Conservation (phyloP, 805 yeast genomes). For the Saccharomycopsis amapae region DNA sequence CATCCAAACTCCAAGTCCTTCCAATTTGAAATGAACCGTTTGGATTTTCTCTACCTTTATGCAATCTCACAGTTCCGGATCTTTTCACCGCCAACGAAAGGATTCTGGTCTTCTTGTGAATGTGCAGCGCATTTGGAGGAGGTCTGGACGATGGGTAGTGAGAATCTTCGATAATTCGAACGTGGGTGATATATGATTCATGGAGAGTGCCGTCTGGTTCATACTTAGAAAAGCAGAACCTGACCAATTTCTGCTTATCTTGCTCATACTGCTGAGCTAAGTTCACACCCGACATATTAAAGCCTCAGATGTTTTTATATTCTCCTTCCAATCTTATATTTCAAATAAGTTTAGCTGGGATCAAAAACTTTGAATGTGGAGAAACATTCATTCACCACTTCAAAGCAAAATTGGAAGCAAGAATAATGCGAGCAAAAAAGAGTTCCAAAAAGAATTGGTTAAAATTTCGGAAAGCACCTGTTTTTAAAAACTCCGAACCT, state of each 20-base stretch:
- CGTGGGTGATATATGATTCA: conserved; percentile 69
- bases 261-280: conserved; percentile 52
- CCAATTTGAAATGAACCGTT: conserved; percentile 82
- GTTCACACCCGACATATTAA: conserved; percentile 2
- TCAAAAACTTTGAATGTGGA: no score
- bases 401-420: no score
- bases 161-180: conserved; percentile 66
- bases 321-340: no score
- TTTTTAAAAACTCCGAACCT: no score
- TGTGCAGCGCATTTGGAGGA: conserved; percentile 41
- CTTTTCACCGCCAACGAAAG: conserved; percentile 51
- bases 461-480: no score
- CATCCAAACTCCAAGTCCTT: conserved; percentile 83
- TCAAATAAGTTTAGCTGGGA: no score
- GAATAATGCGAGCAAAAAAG: no score
- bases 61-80: conserved; percentile 63
- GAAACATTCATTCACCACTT: no score
- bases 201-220: conserved; percentile 37
- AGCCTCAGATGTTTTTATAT: background rate
- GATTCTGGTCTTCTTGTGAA: conserved; percentile 54
- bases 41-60: conserved; percentile 76
- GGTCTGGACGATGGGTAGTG: conserved; percentile 64
- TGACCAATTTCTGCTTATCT: conserved; percentile 43
- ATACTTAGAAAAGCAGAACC: conserved; percentile 41
- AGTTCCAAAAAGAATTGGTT: no score